Conservation (phyloP, 2,329 filamentous ascomycete species). For the Verticillium dahliae region DNA sequence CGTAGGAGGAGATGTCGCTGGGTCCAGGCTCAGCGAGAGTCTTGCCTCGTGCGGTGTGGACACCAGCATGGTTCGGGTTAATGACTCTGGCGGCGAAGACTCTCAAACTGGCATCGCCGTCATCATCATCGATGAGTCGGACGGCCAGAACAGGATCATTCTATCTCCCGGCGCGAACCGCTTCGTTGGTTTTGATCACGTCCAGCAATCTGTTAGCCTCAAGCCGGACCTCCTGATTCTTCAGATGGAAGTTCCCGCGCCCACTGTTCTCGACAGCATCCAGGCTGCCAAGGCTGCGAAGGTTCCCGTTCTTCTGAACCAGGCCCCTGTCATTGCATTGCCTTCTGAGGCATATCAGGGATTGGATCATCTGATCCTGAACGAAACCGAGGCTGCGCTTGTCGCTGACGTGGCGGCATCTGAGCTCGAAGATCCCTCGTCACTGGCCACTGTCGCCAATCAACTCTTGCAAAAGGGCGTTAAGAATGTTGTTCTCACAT, state of each 20-base stretch:
- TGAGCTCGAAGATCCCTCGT: constrained; percentile 25
- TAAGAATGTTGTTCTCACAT: constrained; percentile 58
- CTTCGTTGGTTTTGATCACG: constrained; percentile 17
- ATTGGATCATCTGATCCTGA: constrained; percentile 63
- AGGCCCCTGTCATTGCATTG: constrained; percentile 56
- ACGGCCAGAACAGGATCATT: constrained; percentile 52
- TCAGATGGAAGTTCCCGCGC: constrained; percentile 53
- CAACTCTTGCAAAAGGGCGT: constrained; percentile 56
- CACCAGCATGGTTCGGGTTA: constrained; percentile 32
- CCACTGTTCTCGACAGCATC: constrained; percentile 45
- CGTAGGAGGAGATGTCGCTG: constrained; percentile 48
- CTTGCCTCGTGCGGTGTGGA: constrained; percentile 42
- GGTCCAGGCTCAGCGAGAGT: constrained; percentile 34
- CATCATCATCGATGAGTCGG: constrained; percentile 49
- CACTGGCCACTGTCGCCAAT: constrained; percentile 29
- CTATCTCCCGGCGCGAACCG: constrained; percentile 49
- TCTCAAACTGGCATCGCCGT: constrained; percentile 45
- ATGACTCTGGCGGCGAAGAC: constrained; percentile 20
- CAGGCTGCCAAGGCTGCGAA: constrained; percentile 25
- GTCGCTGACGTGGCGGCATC: constrained; percentile 37
- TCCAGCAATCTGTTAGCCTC: constrained; percentile 20
- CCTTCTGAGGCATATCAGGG: constrained; percentile 50
- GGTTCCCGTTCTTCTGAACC: constrained; percentile 60
- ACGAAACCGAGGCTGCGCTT: constrained; percentile 66
- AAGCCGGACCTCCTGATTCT: constrained; percentile 50